Evolutionary conservation across 345 rosid genomes (phyloP), one percentile per base, ranked within the genome.

Genomic region (Salix koriyanagi): DNA sequence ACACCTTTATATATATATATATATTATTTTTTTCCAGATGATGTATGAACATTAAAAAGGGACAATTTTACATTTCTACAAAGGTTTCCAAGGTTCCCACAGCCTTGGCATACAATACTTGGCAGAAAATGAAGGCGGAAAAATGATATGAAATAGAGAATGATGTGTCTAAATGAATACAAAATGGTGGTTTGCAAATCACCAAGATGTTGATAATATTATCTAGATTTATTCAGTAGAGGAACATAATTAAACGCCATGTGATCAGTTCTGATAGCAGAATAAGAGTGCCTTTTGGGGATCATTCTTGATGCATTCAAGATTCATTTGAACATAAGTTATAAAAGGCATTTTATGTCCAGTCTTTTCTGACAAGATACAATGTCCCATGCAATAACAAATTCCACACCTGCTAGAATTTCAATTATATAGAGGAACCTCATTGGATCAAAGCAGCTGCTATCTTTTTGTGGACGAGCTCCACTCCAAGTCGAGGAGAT

Each of bases 381-480:
- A 21, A 7, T 54, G n/a, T 54, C 25, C 60, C 60, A 2, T 50
- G 28, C 4, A 68, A 60, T n/a, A 41, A 44, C 61, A 65, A 39
- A 50, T 42, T 42, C 23, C 15, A 56, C 41, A 74, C 58, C 34
- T 41, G 39, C 34, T 34, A 66, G 62, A 62, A 42, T 76, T 26
- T 42, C 44, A 26, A 48, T 69, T 9, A 76, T 72, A 71, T 14
- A 42, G 64, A 79, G 75, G 60, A 54, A 19, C 37, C 67, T 79
- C 68, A 83, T 81, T 87, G 79, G 75, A 88, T 84, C 76, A 89
- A 87, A 21, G 89, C 90, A 83, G 92, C 86, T 0, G 90, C 87
- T 80, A 92, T 84, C 92, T 90, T 92, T 88, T 91, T 90, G 72
- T 90, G 94, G 68, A 94, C 58, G 73, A 86, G 85, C 78, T 91